A percentile compares a stretch with the other conserved stretches of the same genome.
phyloP scores from a whole-genome alignment of 2,329 filamentous ascomycete species.

The Didymella pomorum region DNA sequence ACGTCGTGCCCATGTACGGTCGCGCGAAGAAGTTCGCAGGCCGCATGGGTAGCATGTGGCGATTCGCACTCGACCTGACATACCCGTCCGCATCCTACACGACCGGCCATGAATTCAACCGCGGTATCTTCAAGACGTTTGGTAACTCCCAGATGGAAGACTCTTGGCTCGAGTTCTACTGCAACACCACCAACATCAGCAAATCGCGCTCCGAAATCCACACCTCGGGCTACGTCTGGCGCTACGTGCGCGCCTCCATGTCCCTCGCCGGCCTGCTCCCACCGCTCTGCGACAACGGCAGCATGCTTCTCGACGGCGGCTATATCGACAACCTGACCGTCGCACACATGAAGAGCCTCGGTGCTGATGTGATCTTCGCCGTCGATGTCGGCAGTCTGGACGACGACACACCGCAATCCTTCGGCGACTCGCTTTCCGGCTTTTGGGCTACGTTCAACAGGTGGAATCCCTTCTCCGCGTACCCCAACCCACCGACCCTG shows the following conservation, averaged over 20 bases:
- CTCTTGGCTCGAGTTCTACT: constrained; percentile 99
- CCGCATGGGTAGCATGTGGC: constrained; percentile 99
- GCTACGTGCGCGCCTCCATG: constrained; percentile 97
- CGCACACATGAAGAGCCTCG: constrained; percentile 93
- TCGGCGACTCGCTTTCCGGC: constrained; percentile 92
- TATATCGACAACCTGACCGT: constrained; percentile 98
- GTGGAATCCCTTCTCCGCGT: constrained; percentile 92
- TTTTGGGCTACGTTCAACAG: constrained; percentile 95
- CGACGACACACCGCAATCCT: constrained; percentile 88
- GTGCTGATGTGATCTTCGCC: constrained; percentile 93
- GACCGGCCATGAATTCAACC: constrained; percentile 98
- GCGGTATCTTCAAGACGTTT: constrained; percentile 98
- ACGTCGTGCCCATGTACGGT: constrained; percentile 96
- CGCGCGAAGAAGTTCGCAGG: constrained; percentile 96
- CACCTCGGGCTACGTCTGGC: constrained; percentile 95
- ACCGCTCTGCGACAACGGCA: constrained; percentile 94
- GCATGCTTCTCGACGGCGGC: constrained; percentile 94
- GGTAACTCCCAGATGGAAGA: constrained; percentile 97
- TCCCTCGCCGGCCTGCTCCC: constrained; percentile 91
- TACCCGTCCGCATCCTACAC: constrained; percentile 98
- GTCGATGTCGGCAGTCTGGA: constrained; percentile 93
- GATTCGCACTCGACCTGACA: constrained; percentile 94
- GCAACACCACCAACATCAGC: constrained; percentile 99
- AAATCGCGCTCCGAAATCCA: constrained; percentile 92
- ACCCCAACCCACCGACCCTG: constrained; percentile 91